Evolutionary conservation across 2,329 filamentous ascomycete species (phyloP).

Genomic region (Sporothrix phasma): DNA sequence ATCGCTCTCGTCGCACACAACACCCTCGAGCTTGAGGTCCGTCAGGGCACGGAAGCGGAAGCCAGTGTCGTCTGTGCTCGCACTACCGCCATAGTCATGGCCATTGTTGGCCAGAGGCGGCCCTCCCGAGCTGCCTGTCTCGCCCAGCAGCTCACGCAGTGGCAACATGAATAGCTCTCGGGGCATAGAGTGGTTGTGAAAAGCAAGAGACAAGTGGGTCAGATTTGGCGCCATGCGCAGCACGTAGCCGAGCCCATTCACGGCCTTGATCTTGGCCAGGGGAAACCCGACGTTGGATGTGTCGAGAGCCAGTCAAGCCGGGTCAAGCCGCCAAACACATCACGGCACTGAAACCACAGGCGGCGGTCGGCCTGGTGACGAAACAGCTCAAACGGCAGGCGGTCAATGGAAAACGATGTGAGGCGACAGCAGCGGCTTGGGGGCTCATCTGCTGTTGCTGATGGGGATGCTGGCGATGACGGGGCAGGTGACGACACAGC

Average conservation of each 20-base stretch:
- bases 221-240: conserved; percentile 31
- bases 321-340: conserved; percentile 32
- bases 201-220: conserved; percentile 31
- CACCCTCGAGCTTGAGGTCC: conserved; percentile 34
- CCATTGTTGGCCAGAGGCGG: not conserved
- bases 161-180: conserved; percentile 32
- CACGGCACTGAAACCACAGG: conserved; percentile 34
- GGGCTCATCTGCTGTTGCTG: not conserved
- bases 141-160: conserved; percentile 28
- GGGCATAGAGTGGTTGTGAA: conserved; percentile 32
- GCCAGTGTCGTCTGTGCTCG: conserved; percentile 16
- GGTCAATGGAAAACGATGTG: conserved; percentile 32
- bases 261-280: conserved; percentile 29
- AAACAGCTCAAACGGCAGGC: conserved; percentile 35
- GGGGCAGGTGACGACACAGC: conserved; percentile 9
- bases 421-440: conserved; percentile 18
- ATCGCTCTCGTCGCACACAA: conserved; percentile 35
- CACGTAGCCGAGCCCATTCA: conserved; percentile 35
- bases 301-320: conserved; percentile 33
- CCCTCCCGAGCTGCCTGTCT: conserved; percentile 9
- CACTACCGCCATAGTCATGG: not conserved
- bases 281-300: conserved; percentile 30
- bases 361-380: conserved; percentile 28
- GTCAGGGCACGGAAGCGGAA: conserved; percentile 31
- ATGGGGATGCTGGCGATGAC: conserved; percentile 7